These are phyloP conservation scores for Medicago ruthenica DNA, from an alignment of 306 rosid species.

Conservation along the genomic window DNA sequence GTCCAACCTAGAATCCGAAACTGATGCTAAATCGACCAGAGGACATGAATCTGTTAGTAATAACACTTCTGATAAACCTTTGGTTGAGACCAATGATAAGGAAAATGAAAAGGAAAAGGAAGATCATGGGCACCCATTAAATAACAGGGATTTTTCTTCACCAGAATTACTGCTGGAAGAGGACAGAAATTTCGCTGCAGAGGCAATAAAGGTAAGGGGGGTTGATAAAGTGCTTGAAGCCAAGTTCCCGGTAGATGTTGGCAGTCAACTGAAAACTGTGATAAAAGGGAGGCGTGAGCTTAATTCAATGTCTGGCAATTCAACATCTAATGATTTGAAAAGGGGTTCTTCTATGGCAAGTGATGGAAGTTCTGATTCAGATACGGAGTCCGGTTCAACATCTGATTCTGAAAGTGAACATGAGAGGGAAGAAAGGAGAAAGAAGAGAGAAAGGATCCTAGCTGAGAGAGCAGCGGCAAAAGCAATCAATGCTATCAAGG, in stretches of 20 bases:
- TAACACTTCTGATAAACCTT: conserved; percentile 46
- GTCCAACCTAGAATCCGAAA: conserved; percentile 54
- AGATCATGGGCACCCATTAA: conserved; percentile 41
- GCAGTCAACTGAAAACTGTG: conserved; percentile 50
- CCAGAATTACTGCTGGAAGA: conserved; percentile 43
- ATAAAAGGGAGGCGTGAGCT: conserved; percentile 52
- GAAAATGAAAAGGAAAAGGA: conserved; percentile 56
- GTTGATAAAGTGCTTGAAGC: conserved; percentile 43
- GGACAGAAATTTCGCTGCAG: conserved; percentile 33
- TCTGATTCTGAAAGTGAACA: conserved; percentile 86
- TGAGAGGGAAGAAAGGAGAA: conserved; percentile 84
- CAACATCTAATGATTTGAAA: conserved; percentile 65
- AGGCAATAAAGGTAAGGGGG: conserved; percentile 33
- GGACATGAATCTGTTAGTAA: conserved; percentile 43
- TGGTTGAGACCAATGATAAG: conserved; percentile 43
- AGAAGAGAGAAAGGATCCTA: conserved; percentile 70
- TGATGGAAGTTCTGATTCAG: conserved; percentile 75
- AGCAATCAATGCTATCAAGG: conserved; percentile 81
- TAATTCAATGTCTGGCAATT: conserved; percentile 55
- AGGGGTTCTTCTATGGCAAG: conserved; percentile 61
- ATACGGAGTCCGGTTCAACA: conserved; percentile 73
- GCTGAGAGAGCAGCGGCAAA: conserved; percentile 92
- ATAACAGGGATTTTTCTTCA: conserved; percentile 43
- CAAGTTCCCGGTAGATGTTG: conserved; percentile 46
- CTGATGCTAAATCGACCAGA: conserved; percentile 47